Conservation (phyloP, 1,284 basidiomycete species). For the Cryptococcus sp. region DNA sequence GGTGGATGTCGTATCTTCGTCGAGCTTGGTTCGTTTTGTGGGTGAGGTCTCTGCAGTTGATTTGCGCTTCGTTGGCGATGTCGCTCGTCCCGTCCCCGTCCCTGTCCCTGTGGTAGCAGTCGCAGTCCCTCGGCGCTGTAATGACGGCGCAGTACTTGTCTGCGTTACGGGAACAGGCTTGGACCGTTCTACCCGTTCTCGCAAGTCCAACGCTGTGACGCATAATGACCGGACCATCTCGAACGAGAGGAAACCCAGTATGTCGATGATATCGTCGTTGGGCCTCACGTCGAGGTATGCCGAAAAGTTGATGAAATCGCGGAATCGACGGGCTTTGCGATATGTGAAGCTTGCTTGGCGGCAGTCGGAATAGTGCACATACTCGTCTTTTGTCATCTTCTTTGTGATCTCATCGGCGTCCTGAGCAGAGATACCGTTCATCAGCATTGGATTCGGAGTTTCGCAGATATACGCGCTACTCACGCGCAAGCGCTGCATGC, state of each 20-base stretch:
- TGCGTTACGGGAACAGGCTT: slow-evolving; percentile 13
- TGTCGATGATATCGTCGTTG: slow-evolving; percentile 94
- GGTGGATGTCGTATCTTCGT: background rate
- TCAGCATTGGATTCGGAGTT: slow-evolving; percentile 6
- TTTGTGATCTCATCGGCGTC: slow-evolving; percentile 94
- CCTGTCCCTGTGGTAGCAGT: background rate
- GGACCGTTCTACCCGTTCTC: slow-evolving; percentile 39
- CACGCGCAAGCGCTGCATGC: slow-evolving; percentile 79
- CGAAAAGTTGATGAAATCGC: slow-evolving; percentile 92
- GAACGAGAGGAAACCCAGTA: slow-evolving; percentile 94
- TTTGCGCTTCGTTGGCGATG: slow-evolving; percentile 30
- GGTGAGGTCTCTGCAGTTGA: slow-evolving; percentile 40
- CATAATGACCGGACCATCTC: slow-evolving; percentile 95
- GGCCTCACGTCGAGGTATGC: slow-evolving; percentile 84
- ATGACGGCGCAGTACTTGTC: background rate
- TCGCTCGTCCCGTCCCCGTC: background rate
- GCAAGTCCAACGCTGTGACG: slow-evolving; percentile 75
- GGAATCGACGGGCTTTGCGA: slow-evolving; percentile 92
- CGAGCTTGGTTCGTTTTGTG: slow-evolving; percentile 8
- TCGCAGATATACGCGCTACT: slow-evolving; percentile 16
- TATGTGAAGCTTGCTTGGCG: slow-evolving; percentile 97
- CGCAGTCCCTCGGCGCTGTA: background rate
- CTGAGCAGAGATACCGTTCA: slow-evolving; percentile 51
- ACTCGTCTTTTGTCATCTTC: slow-evolving; percentile 95
- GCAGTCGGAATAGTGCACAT: slow-evolving; percentile 96